phyloP scores from a whole-genome alignment of 2,329 filamentous ascomycete species.

The Fusarium sp. region DNA sequence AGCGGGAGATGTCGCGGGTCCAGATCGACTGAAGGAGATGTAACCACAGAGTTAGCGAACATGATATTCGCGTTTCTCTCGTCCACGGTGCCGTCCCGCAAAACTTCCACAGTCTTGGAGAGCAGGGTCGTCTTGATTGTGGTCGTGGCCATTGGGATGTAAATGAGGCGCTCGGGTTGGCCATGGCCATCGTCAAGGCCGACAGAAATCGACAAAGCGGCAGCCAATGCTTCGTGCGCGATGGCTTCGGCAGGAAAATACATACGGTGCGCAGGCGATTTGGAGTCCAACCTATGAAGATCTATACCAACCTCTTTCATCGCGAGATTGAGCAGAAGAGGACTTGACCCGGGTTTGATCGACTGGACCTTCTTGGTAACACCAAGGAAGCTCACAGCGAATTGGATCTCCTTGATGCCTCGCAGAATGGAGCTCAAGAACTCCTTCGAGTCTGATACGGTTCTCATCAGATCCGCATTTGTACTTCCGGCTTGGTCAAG shows the following conservation, averaged over 20 bases:
- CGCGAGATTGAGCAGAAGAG: slow-evolving; percentile 85
- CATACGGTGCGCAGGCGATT: slow-evolving; percentile 96
- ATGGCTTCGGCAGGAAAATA: slow-evolving; percentile 95
- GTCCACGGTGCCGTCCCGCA: slow-evolving; percentile 75
- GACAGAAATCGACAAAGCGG: slow-evolving; percentile 91
- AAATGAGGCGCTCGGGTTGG: slow-evolving; percentile 86
- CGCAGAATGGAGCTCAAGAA: slow-evolving; percentile 90
- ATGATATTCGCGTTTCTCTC: slow-evolving; percentile 96
- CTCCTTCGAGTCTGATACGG: slow-evolving; percentile 91
- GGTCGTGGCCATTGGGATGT: slow-evolving; percentile 97
- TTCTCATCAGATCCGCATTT: slow-evolving; percentile 78
- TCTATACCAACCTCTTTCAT: slow-evolving; percentile 98
- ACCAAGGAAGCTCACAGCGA: slow-evolving; percentile 91
- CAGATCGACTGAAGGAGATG: slow-evolving; percentile 92
- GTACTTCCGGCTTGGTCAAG: slow-evolving; percentile 74
- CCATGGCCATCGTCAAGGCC: slow-evolving; percentile 91
- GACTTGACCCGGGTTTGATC: slow-evolving; percentile 73
- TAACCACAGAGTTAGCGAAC: slow-evolving; percentile 95
- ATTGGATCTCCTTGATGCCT: slow-evolving; percentile 96
- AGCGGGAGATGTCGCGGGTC: slow-evolving; percentile 92
- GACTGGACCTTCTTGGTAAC: slow-evolving; percentile 83
- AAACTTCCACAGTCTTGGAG: slow-evolving; percentile 90
- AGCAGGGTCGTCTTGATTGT: slow-evolving; percentile 94
- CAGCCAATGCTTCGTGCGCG: slow-evolving; percentile 92
- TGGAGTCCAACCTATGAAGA: slow-evolving; percentile 88